Evolutionary conservation across 352 stramenopile genomes (phyloP).

Genomic region (Phytophthora lateralis): DNA sequence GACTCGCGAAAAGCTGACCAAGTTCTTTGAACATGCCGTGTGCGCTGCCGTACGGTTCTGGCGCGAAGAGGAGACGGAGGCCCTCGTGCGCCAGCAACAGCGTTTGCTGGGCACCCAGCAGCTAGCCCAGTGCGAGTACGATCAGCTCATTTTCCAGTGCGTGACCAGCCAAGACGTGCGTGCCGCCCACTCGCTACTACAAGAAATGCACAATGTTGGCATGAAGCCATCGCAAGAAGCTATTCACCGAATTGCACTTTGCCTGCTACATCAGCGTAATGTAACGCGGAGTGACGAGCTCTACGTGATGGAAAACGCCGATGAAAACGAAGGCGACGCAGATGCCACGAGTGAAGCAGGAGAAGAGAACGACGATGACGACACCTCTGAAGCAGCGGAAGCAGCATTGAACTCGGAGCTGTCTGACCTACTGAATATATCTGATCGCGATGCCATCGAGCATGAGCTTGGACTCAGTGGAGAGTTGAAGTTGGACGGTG

Average conservation of each 20-base stretch:
- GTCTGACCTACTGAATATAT: conserved; percentile 39
- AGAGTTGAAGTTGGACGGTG: conserved; percentile 47
- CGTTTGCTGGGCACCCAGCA: conserved; percentile 37
- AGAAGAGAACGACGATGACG: conserved; percentile 13
- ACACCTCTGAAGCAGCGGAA: conserved; percentile 15
- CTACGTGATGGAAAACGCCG: neutral
- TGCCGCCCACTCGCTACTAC: conserved; percentile 62
- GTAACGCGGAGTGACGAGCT: conserved; percentile 3
- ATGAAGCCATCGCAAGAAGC: conserved; percentile 64
- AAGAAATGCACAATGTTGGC: conserved; percentile 85
- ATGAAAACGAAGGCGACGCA: conserved; percentile 11
- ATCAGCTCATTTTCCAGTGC: conserved; percentile 71
- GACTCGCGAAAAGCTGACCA: conserved; percentile 42
- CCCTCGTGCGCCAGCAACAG: conserved; percentile 61
- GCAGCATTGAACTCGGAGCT: conserved; percentile 41
- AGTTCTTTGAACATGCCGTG: conserved; percentile 64
- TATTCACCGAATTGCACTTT: conserved; percentile 76
- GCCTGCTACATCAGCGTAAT: conserved; percentile 54
- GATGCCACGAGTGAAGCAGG: neutral
- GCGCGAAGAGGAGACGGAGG: conserved; percentile 58
- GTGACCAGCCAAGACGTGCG: conserved; percentile 54
- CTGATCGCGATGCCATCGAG: conserved; percentile 54
- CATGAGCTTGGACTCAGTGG: conserved; percentile 44
- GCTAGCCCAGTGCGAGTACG: conserved; percentile 57
- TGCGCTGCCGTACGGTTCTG: conserved; percentile 66